Evolutionary conservation across 2,329 filamentous ascomycete genomes (phyloP).

Genomic region (Cladosporium oxysporum): DNA sequence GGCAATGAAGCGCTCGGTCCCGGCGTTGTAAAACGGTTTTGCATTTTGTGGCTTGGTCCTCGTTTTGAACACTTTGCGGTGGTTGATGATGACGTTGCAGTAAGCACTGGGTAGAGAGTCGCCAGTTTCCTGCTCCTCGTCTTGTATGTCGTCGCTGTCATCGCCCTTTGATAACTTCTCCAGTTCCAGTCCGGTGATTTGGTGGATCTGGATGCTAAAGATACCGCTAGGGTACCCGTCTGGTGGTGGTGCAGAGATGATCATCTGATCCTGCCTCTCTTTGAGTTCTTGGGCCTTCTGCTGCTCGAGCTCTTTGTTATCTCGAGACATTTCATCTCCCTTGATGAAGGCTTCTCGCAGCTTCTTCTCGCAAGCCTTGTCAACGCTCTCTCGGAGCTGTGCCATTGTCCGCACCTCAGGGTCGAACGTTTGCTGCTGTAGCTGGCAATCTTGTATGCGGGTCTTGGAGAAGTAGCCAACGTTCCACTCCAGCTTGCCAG

Average conservation of each 20-base stretch:
- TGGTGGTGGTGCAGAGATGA: constrained; percentile 67
- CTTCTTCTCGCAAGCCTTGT: constrained; percentile 58
- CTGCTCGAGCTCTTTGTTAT: constrained; percentile 61
- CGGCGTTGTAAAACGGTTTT: constrained; percentile 78
- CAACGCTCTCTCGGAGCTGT: constrained; percentile 60
- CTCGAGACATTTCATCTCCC: constrained; percentile 45
- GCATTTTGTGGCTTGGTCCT: constrained; percentile 76
- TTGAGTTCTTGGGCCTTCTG: constrained; percentile 69
- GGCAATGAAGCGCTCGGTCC: constrained; percentile 69
- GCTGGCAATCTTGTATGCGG: constrained; percentile 62
- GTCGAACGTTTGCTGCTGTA: constrained; percentile 62
- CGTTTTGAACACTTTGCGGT: constrained; percentile 68
- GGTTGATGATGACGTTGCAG: constrained; percentile 72
- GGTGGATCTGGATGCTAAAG: constrained; percentile 70
- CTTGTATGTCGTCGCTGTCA: constrained; percentile 51
- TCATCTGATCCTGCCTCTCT: constrained; percentile 58
- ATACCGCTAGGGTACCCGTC: constrained; percentile 65
- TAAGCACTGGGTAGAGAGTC: constrained; percentile 70
- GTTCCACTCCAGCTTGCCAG: constrained; percentile 68
- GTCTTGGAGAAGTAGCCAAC: constrained; percentile 72
- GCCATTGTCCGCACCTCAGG: constrained; percentile 58
- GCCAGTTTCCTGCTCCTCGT: constrained; percentile 58
- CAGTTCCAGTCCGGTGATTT: constrained; percentile 69
- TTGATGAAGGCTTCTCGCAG: constrained; percentile 65
- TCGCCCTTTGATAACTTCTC: constrained; percentile 59